Percentiles rank a stretch among this genome's conserved stretches.
Evolutionary conservation across 1,284 basidiomycete species (phyloP).

Genomic region (Ceratobasidium sp.): DNA sequence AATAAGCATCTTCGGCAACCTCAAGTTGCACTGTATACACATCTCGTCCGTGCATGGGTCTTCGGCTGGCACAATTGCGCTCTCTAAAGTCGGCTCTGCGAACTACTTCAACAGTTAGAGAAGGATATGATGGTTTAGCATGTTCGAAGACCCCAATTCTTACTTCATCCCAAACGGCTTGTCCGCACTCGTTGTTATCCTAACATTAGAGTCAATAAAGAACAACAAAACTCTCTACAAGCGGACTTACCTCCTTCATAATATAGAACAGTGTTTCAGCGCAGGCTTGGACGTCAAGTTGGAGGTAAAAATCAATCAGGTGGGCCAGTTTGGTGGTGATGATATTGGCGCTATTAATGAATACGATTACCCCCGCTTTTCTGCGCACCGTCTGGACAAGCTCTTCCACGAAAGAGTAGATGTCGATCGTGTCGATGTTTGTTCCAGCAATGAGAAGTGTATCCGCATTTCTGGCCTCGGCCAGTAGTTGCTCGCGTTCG

Average conservation of each 20-base stretch:
- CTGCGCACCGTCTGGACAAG: not conserved
- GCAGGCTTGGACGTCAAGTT: not conserved
- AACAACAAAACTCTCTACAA: not conserved
- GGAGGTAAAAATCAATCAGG: slow-evolving; percentile 1
- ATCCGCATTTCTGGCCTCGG: not conserved
- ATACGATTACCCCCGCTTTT: not conserved
- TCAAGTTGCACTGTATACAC: not conserved
- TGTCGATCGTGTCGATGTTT: not conserved
- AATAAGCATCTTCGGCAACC: not conserved
- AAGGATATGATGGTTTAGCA: no score
- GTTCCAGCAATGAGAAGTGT: not conserved
- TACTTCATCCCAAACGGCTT: not conserved
- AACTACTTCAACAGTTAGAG: not conserved
- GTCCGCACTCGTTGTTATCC: not conserved
- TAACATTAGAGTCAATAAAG: not conserved
- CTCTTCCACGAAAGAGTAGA: not conserved
- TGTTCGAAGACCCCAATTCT: not conserved
- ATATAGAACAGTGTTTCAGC: not conserved
- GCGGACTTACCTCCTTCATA: not conserved
- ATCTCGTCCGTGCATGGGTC: not conserved
- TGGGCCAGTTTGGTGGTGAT: not conserved
- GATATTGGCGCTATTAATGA: not conserved
- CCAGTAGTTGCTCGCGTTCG: not conserved
- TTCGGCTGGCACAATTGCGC: not conserved
- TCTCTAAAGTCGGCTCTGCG: not conserved